Evolutionary conservation across 495 filamentous ascomycete species (phyloP).

Genomic region (Durotheca rogersii): DNA sequence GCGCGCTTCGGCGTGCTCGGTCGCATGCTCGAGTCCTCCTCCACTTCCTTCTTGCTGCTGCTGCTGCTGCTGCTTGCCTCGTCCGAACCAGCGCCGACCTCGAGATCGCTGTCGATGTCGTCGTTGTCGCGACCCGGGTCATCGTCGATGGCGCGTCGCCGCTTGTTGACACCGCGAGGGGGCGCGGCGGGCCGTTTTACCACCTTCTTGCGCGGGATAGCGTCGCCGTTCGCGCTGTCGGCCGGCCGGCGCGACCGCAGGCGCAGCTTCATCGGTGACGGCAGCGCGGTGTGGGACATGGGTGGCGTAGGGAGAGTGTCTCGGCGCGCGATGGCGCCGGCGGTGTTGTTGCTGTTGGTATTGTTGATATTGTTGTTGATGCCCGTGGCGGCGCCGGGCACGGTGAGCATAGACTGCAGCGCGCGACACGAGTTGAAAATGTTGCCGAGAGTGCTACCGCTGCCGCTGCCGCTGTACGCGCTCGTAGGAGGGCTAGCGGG

Average conservation of each 20-base stretch:
- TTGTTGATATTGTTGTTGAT: no score
- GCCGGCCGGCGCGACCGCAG: conserved; percentile 46
- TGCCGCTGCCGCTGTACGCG: conserved; percentile 52
- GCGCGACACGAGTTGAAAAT: conserved; percentile 69
- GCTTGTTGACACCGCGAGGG: conserved; percentile 61
- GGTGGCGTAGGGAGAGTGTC: conserved; percentile 50
- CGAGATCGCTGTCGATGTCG: conserved; percentile 43
- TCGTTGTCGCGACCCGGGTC: conserved; percentile 49
- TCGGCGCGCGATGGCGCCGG: conserved; percentile 50
- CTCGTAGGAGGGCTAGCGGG: conserved; percentile 63
- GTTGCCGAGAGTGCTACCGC: conserved; percentile 56
- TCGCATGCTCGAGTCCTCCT: conserved; percentile 32
- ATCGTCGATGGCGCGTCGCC: conserved; percentile 58
- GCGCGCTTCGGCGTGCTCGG: conserved; percentile 69
- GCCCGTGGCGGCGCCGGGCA: conserved; percentile 43
- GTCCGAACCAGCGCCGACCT: conserved; percentile 24
- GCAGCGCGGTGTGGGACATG: conserved; percentile 48
- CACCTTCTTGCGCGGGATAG: conserved; percentile 46
- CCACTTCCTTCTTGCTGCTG: conserved; percentile 16
- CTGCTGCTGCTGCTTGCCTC: no score
- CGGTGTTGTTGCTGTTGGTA: no score
- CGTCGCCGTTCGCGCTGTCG: conserved; percentile 33
- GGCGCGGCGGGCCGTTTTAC: conserved; percentile 51
- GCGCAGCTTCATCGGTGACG: conserved; percentile 51
- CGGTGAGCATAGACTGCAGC: conserved; percentile 64